A percentile compares a stretch with the other conserved stretches of the same genome.
These are phyloP conservation scores for Paecilomyces formosus DNA, from an alignment of 2,329 filamentous ascomycete species.

Conservation along the genomic window DNA sequence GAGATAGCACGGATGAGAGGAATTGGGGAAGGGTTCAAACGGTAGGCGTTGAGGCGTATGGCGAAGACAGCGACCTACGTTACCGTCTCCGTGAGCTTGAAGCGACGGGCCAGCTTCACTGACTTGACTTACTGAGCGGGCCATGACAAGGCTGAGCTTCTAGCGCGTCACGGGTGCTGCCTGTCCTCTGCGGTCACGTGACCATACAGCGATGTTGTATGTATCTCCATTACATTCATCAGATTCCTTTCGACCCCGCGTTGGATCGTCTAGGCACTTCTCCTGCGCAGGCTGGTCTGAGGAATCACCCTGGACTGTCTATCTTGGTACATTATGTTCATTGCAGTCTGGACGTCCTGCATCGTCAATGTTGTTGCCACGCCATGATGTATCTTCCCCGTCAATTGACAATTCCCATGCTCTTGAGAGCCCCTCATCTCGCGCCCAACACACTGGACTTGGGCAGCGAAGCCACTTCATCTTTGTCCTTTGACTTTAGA, in stretches of 20 bases:
- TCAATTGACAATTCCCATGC: slow-evolving; percentile 11
- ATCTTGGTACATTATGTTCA: neutral
- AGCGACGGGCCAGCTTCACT: slow-evolving; percentile 3
- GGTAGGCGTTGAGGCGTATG: slow-evolving; percentile 4
- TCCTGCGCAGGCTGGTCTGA: neutral
- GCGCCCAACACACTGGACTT: slow-evolving; percentile 10
- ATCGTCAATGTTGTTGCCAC: neutral
- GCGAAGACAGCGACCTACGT: slow-evolving; percentile 13
- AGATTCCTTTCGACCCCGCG: neutral
- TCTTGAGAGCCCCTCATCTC: neutral
- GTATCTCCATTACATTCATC: neutral
- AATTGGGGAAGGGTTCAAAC: slow-evolving; percentile 14
- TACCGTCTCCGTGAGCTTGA: neutral
- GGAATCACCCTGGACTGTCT: neutral
- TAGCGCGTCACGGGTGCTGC: slow-evolving; percentile 21
- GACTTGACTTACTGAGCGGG: neutral
- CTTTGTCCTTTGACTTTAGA: neutral
- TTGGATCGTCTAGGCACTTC: neutral
- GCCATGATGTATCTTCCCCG: slow-evolving; percentile 15
- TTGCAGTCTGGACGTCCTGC: neutral
- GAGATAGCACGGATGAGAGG: neutral
- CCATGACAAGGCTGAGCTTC: slow-evolving; percentile 11
- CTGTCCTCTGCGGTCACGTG: neutral
- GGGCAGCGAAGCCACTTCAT: neutral
- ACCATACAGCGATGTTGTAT: neutral